A percentile compares a stretch with the other conserved stretches of the same genome.
Conservation (phyloP, 1,284 basidiomycete species). For the Volvariella surrecta region DNA sequence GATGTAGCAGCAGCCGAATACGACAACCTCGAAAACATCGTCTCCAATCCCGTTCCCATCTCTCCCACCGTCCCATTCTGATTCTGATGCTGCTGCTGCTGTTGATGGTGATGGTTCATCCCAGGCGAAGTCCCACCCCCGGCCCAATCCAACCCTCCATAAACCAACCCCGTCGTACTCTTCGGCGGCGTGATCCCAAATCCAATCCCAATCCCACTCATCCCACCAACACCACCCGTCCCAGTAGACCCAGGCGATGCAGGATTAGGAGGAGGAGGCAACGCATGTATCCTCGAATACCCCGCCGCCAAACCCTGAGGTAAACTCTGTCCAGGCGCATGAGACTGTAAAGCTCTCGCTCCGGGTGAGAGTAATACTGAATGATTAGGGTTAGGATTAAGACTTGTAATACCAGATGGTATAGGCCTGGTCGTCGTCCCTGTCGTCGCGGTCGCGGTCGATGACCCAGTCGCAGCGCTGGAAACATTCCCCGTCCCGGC, state of each 20-base stretch:
- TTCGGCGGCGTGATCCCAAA: conserved; percentile 19
- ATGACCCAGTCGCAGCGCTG: background rate
- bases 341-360: conserved; percentile 61
- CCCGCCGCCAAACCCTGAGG: conserved; percentile 84
- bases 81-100: conserved; percentile 5
- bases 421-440: background rate
- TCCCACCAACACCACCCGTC: conserved; percentile 16
- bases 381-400: background rate
- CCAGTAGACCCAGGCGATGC: conserved; percentile 33
- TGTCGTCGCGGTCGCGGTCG: background rate
- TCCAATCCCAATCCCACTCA: too few relatives aligned
- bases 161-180: conserved; percentile 4
- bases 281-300: conserved; percentile 74
- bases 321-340: conserved; percentile 81
- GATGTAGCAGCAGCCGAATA: conserved; percentile 34
- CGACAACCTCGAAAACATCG: conserved; percentile 41
- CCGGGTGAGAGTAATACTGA: conserved; percentile 43
- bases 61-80: conserved; percentile 1
- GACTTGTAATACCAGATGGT: background rate
- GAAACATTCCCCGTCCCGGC: too few relatives aligned
- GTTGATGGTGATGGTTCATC: conserved; percentile 2
- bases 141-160: background rate
- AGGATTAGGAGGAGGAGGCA: conserved; percentile 37
- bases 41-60: conserved; percentile 27
- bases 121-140: background rate